Percentiles rank a stretch among this genome's conserved stretches.
These are phyloP conservation scores for Sporothrix mexicana DNA, from an alignment of 2,329 filamentous ascomycete species.

Conservation along the genomic window DNA sequence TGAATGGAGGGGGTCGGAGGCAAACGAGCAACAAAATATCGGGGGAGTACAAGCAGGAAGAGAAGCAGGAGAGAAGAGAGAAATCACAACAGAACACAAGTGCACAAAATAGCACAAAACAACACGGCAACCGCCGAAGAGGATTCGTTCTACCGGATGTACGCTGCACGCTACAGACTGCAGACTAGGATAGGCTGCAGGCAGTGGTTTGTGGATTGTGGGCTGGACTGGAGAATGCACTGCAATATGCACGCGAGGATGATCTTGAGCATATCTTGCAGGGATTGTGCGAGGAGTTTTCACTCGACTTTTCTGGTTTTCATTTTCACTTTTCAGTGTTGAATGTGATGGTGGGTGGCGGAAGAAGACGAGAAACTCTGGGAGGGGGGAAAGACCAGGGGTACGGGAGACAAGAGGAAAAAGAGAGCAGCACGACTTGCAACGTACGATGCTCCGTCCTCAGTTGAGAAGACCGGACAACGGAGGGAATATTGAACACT, in stretches of 20 bases:
- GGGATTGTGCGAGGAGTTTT: slow-evolving; percentile 9
- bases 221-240: no score
- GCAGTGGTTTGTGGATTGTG: background rate
- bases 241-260: slow-evolving; percentile 9
- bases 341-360: background rate
- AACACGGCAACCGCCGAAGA: slow-evolving; percentile 17
- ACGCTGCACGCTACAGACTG: background rate
- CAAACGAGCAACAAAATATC: background rate
- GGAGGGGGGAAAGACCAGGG: no score
- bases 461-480: background rate
- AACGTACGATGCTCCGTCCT: slow-evolving; percentile 9
- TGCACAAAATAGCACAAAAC: background rate
- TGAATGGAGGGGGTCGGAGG: background rate
- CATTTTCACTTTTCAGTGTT: no score
- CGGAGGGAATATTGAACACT: no score
- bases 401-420: background rate
- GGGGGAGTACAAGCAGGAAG: background rate
- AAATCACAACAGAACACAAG: background rate
- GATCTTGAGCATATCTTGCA: slow-evolving; percentile 20
- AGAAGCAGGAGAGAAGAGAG: no score
- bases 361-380: no score
- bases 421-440: background rate
- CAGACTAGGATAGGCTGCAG: background rate
- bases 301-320: no score
- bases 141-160: slow-evolving; percentile 4